Evolutionary conservation across 306 rosid genomes (phyloP), one percentile per base, ranked within the genome.

Genomic region (Prunus kanzakura): DNA sequence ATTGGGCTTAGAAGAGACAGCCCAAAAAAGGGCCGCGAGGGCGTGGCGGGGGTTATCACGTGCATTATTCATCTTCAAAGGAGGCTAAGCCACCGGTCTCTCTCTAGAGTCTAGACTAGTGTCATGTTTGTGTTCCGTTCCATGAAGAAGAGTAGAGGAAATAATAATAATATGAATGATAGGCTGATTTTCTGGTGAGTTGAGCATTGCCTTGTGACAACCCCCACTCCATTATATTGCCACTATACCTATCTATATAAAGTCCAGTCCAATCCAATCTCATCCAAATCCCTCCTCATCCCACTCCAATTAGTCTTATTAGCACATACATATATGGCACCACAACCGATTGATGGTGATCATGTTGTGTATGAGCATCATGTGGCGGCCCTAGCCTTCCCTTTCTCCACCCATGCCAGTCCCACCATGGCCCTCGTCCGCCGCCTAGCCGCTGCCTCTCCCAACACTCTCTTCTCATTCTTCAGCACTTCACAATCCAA

Each of bases 341-440:
- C 58, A 9, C 56, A 32, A 32, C 38, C 56, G 1, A 51, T 3
- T 51, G 56, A 51, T 51, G 19, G 15, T 4, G 6, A 13, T 15
- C 56, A 51, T 13, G 8, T 32, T 32, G 38, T 32, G 38, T 32
- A 32, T 23, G 23, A 55, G 23, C 25, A 6, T 43, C 83, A 79
- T 30, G 74, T 79, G 4, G 83, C 70, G 2, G 79, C 68, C 55
- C 58, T 73, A n/a, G 79, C 79, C 74, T 79, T 79, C 38, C 83
- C 83, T 4, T 66, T 73, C 64, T 1, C 12, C 16, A 66, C 64
- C 35, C 83, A 79, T 22, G 83, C 83, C 3, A 72, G 61, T 8
- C 75, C 83, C 14, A 67, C 73, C 22, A 41, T 73, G 25, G n/a
- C 50, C 46, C 47, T 64, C 22, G 47, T 73, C 8, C 47, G 63